Base-by-base conservation (phyloP, 768 basidiomycete genomes). In the Lepiota subincarnata region DNA sequence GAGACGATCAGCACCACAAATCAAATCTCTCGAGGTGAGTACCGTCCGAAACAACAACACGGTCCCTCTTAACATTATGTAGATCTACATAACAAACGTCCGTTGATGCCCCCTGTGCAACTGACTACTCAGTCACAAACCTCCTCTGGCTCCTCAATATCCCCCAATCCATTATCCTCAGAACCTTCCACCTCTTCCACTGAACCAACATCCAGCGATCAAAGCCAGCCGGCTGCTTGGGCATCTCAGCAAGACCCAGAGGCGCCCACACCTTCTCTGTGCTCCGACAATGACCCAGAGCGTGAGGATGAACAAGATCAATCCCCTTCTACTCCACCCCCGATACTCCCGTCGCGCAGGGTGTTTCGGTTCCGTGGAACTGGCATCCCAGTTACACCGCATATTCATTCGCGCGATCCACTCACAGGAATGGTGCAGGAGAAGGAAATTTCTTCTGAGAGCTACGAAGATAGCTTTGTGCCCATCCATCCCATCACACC, bases 181-280 rank as follows among this genome's bases (percentile, higher is more conserved):
- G 53, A 53, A 35, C 26, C 53, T 14, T 59, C 55, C 20, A 22
- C 44, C 41, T 28, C 55, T 13, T 56, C 55, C 16, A 56, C 49
- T 16, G 48, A 50, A 35, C 42, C 49, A 45, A 41, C 28, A 12
- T 39, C 48, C 4, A 50, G 40, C 55, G 18, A 48, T 19, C 53
- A 54, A 34, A 46, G 46, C 11, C 8, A 46, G 26, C 56, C 64
- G 45, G 19, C 61, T 7, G 34, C 55, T 4, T 63, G 62, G 53
- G 62, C 64, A 39, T 59, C 67, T 16, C 55, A 62, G 6, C 63
- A 68, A 26, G 55, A 64, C 52, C 59, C 68, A 4, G 67, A 73
- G 51, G 74, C 60, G 54, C 74, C 78, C 6, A 90, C 88, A 0
- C 88, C 88, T 0, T 89, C 87, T 0, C 70, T 90, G 13, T 86